phyloP scores from a whole-genome alignment of 768 basidiomycete species.

The Lactarius pseudohatsudake region DNA sequence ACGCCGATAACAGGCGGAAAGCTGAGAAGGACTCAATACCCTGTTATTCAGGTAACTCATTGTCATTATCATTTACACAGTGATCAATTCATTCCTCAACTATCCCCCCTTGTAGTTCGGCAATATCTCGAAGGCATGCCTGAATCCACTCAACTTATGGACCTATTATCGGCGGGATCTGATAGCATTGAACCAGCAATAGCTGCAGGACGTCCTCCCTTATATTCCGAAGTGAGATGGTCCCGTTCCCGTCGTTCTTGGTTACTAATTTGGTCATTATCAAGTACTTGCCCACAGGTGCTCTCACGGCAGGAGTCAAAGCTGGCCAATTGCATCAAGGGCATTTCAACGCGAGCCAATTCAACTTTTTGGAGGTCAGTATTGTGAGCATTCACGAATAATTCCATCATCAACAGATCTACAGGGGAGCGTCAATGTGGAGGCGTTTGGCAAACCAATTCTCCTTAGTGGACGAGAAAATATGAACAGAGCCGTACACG shows the following conservation, averaged over 20 bases:
- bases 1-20: slow-evolving; percentile 76
- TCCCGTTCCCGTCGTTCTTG: neutral
- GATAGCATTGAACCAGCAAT: slow-evolving; percentile 64
- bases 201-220: slow-evolving; percentile 47
- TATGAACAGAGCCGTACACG: slow-evolving; percentile 94
- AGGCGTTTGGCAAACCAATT: slow-evolving; percentile 72
- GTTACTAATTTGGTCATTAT: slow-evolving; percentile 4
- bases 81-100: neutral
- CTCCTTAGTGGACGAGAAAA: slow-evolving; percentile 85
- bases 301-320: slow-evolving; percentile 80
- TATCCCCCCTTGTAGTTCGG: slow-evolving; percentile 47
- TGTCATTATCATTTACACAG: neutral
- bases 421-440: slow-evolving; percentile 79
- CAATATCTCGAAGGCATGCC: slow-evolving; percentile 79
- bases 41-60: slow-evolving; percentile 56
- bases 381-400: neutral
- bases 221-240: slow-evolving; percentile 71
- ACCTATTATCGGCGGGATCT: slow-evolving; percentile 74
- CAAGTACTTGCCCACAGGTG: slow-evolving; percentile 77
- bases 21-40: slow-evolving; percentile 65
- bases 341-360: slow-evolving; percentile 91
- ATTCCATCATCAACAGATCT: neutral
- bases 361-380: slow-evolving; percentile 90
- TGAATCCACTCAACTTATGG: slow-evolving; percentile 65
- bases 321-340: slow-evolving; percentile 85